Conservation (phyloP, 192 early-diverging fungal species). For the Coemansia sp. region DNA sequence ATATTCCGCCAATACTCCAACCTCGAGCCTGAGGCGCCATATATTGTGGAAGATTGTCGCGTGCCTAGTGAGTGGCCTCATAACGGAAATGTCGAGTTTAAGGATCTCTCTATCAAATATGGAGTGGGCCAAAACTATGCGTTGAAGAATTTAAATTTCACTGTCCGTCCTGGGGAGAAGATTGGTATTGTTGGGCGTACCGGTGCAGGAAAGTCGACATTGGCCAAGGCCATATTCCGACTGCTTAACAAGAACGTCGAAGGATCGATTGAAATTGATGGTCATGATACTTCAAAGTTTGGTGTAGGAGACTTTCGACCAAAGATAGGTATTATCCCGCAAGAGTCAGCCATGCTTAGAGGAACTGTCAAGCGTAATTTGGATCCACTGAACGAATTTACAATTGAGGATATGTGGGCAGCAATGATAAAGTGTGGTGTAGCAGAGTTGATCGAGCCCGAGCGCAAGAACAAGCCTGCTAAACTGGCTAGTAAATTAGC, state of each 20-base stretch:
- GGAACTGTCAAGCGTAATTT: conserved; percentile 67
- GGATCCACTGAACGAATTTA: conserved; percentile 59
- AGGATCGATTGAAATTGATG: conserved; percentile 73
- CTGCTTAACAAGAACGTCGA: conserved; percentile 51
- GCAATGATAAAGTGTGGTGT: conserved; percentile 45
- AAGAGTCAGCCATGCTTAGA: conserved; percentile 64
- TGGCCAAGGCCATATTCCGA: conserved; percentile 68
- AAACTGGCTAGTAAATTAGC: background rate
- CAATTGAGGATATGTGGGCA: conserved; percentile 65
- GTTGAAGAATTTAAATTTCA: conserved; percentile 61
- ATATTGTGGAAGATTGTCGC: conserved; percentile 21
- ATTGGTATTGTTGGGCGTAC: conserved; percentile 76
- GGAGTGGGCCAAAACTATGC: conserved; percentile 53
- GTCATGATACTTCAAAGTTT: conserved; percentile 63
- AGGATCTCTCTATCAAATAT: conserved; percentile 61
- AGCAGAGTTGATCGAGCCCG: background rate
- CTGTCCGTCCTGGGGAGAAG: conserved; percentile 63
- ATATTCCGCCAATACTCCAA: conserved; percentile 51
- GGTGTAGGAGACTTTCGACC: conserved; percentile 55
- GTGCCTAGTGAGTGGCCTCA: conserved; percentile 63
- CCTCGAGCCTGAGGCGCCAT: conserved; percentile 38
- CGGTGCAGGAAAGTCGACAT: conserved; percentile 68
- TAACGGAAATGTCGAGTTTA: conserved; percentile 60
- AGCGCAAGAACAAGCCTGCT: background rate
- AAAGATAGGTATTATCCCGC: conserved; percentile 63